Evolutionary conservation across 495 filamentous ascomycete species (phyloP), one percentile per base, ranked within the genome.

Genomic region (Penicillium antarcticum): DNA sequence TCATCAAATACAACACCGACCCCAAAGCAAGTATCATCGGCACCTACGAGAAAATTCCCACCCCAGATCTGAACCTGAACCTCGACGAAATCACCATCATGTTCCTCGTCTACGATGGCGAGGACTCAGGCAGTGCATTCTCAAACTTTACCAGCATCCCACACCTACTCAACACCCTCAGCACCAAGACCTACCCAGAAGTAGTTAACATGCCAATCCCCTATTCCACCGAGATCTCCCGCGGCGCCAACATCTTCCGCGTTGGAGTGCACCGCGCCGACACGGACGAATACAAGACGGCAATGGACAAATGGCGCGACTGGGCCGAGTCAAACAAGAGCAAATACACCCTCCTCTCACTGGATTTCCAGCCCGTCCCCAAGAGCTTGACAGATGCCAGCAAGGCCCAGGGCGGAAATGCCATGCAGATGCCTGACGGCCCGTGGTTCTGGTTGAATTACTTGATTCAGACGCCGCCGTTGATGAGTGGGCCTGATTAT

Each of bases 361-460:
- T 70, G 17, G 66, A 70, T 32, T 70, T 62, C 47, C 62, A 70
- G 49, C 66, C 66, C 5, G 58, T 70, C 2, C 65, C 65, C 11
- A 53, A 54, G 23, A 66, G 62, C 40, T 36, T 70, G 51, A 70
- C 66, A 1, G 66, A 70, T 38, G 65, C 66, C 7, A 70, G 66
- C 44, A 66, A 65, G 26, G 54, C 60, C 1, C 67, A 67, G 35
- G 66, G 67, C 5, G 67, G 66, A 2, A 70, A 70, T 40, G 66
- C 66, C 19, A 69, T 70, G 67, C 54, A 67, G 32, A 70, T 70
- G 66, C 67, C 67, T 2, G 66, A 70, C 36, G 67, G 67, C 9
- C 67, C 67, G 2, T 70, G 60, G 55, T 70, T 65, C 24, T 70
- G 62, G 62, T 37, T 68, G 34, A 62, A 67, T 32, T 70, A 66